These are phyloP conservation scores for Chloroidium sp. DNA, from an alignment of 163 green algal species.

Conservation along the genomic window DNA sequence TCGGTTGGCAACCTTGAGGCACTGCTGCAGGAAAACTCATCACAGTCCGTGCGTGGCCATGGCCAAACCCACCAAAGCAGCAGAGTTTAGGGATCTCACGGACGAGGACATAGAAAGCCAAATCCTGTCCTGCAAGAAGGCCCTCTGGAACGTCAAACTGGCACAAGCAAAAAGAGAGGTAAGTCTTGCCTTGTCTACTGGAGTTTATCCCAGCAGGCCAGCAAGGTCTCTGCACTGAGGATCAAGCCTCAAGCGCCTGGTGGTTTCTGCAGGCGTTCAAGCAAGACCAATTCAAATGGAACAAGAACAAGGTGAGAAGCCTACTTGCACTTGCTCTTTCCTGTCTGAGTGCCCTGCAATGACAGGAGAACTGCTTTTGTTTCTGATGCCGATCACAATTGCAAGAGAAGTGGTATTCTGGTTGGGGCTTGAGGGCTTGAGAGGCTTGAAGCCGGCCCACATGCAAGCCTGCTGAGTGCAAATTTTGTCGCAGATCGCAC, in stretches of 20 bases:
- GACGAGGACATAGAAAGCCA: constrained; percentile 38
- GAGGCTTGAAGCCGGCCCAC: not conserved
- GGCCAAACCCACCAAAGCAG: constrained; percentile 22
- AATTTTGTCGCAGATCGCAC: constrained; percentile 25
- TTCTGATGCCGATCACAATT: not conserved
- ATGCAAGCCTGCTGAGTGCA: not conserved
- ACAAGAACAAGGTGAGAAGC: constrained; percentile 27
- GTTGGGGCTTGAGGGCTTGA: not conserved
- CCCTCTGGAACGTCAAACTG: constrained; percentile 48
- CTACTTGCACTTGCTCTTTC: not conserved
- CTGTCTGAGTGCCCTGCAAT: not conserved
- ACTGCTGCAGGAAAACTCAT: not conserved
- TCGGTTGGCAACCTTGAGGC: not conserved
- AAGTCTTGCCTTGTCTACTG: not conserved
- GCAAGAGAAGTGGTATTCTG: no score
- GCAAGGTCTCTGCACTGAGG: not conserved
- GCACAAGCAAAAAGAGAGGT: constrained; percentile 31
- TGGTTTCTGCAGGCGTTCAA: constrained; percentile 32
- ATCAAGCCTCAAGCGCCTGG: not conserved
- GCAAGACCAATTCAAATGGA: constrained; percentile 30
- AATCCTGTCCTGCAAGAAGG: constrained; percentile 36
- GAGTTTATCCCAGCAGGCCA: not conserved
- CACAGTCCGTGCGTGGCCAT: not conserved
- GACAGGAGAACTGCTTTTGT: not conserved
- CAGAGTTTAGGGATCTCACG: constrained; percentile 15